phyloP scores from a whole-genome alignment of 345 rosid species.

The Pistacia vera region DNA sequence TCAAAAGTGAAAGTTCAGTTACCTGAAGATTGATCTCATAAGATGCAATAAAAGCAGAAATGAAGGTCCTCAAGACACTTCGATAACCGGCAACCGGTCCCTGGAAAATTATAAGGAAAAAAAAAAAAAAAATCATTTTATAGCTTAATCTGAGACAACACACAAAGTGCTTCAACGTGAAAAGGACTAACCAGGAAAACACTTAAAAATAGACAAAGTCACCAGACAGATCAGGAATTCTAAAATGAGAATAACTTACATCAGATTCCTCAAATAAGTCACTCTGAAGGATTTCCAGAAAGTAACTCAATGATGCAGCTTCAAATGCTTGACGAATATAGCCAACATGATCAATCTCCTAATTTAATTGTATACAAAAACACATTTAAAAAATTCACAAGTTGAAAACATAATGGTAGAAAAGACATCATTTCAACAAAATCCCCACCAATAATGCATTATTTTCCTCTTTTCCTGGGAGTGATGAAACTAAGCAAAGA shows the following conservation, averaged over 20 bases:
- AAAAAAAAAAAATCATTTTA: neutral
- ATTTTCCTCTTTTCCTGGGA: slow-evolving; percentile 71
- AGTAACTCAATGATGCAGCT: slow-evolving; percentile 69
- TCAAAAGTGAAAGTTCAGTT: slow-evolving; percentile 19
- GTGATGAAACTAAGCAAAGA: slow-evolving; percentile 80
- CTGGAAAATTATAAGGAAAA: slow-evolving; percentile 34
- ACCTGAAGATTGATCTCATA: slow-evolving; percentile 93
- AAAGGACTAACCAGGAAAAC: slow-evolving; percentile 15
- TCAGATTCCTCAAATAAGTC: slow-evolving; percentile 65
- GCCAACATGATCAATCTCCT: slow-evolving; percentile 90
- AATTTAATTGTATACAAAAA: slow-evolving; percentile 23
- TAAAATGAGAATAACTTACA: slow-evolving; percentile 51
- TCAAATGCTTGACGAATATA: slow-evolving; percentile 90
- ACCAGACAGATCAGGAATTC: slow-evolving; percentile 14
- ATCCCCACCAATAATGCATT: slow-evolving; percentile 59
- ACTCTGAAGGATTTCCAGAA: slow-evolving; percentile 75
- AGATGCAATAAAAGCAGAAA: slow-evolving; percentile 94
- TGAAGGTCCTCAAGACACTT: slow-evolving; percentile 82
- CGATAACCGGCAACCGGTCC: slow-evolving; percentile 78
- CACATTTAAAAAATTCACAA: slow-evolving; percentile 3
- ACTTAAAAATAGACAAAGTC: neutral
- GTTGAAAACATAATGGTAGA: slow-evolving; percentile 15
- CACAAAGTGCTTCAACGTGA: slow-evolving; percentile 7
- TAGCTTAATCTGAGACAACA: neutral
- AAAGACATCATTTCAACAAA: slow-evolving; percentile 11